These are phyloP conservation scores for Acanthamoeba royreba DNA, from an alignment of 208 protist species.

Conservation along the genomic window DNA sequence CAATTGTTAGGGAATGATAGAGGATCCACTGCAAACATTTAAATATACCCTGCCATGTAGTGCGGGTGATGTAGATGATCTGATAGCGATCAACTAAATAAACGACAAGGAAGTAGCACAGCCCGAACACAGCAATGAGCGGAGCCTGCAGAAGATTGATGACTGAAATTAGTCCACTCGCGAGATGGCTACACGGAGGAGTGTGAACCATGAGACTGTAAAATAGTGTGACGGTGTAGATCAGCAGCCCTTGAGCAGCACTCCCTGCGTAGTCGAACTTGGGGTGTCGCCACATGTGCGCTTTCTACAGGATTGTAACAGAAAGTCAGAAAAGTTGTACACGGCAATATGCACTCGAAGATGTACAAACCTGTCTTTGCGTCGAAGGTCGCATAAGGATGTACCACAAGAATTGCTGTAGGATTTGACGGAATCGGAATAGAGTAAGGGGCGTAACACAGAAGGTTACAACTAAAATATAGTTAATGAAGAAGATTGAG, in stretches of 20 bases:
- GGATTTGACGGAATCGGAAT: neutral
- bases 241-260: neutral
- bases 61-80: constrained; percentile 16
- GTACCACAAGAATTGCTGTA: neutral
- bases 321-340: neutral
- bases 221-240: neutral
- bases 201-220: constrained; percentile 11
- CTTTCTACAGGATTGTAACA: neutral
- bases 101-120: neutral
- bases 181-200: neutral
- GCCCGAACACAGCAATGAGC: neutral
- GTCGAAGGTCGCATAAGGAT: neutral
- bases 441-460: neutral
- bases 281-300: neutral
- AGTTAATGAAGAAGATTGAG: constrained; percentile 30
- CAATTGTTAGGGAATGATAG: neutral
- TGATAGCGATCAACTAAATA: constrained; percentile 19
- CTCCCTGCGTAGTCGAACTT: constrained; percentile 4
- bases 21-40: neutral
- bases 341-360: neutral
- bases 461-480: neutral
- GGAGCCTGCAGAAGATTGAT: neutral
- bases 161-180: neutral
- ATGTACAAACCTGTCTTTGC: neutral
- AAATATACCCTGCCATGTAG: neutral